Evolutionary conservation across 495 filamentous ascomycete genomes (phyloP).

Genomic region (Penicillium coffeae): DNA sequence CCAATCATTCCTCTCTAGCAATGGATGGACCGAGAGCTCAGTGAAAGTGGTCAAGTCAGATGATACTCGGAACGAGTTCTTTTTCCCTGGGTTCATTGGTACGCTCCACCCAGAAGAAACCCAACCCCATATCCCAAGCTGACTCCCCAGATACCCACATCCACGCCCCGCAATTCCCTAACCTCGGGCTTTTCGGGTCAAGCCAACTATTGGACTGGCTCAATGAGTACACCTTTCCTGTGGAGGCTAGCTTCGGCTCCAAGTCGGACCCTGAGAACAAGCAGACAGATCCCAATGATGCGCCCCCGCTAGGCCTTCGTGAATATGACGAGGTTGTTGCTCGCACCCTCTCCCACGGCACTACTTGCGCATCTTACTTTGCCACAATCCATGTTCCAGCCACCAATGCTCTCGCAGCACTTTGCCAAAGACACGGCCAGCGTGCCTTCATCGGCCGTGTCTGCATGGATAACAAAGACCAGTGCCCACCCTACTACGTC

Average conservation of each 20-base stretch:
- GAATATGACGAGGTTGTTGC: conserved; percentile 72
- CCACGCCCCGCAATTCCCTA: conserved; percentile 92
- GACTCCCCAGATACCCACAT: conserved; percentile 98
- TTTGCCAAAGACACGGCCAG: conserved; percentile 73
- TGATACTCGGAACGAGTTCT: conserved; percentile 57
- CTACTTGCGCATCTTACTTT: conserved; percentile 88
- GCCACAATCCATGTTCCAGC: conserved; percentile 77
- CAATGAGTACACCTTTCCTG: conserved; percentile 89
- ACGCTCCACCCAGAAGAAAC: conserved; percentile 11
- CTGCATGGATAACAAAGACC: conserved; percentile 72
- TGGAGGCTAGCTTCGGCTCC: conserved; percentile 66
- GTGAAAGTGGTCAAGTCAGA: conserved; percentile 28
- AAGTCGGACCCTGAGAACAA: conserved; percentile 12
- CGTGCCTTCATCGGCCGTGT: conserved; percentile 86
- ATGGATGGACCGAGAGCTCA: conserved; percentile 36
- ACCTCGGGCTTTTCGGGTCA: conserved; percentile 85
- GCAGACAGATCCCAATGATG: conserved; percentile 12
- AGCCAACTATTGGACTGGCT: conserved; percentile 90
- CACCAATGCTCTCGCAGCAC: conserved; percentile 82
- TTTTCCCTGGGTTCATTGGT: conserved; percentile 95
- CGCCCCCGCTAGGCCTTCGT: conserved; percentile 44
- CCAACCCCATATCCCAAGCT: conserved; percentile 5
- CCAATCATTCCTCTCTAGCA: conserved; percentile 38
- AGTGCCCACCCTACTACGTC: conserved; percentile 68
- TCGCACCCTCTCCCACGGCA: conserved; percentile 81